Percentiles rank a stretch among this genome's conserved stretches.
Evolutionary conservation across 1,284 basidiomycete species (phyloP).

Genomic region (Ustilago trichophora): DNA sequence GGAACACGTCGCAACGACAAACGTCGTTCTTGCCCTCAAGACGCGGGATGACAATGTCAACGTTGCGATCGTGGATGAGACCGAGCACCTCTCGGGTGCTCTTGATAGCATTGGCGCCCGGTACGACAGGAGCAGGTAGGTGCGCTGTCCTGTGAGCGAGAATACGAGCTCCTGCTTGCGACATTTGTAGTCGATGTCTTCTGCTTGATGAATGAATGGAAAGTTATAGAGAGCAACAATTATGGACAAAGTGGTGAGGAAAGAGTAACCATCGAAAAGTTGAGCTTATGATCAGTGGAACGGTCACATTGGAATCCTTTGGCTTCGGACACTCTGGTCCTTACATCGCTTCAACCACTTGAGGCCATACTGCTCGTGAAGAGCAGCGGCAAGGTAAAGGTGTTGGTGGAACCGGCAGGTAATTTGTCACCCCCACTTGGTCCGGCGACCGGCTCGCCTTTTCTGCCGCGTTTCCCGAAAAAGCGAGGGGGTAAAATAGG

Average conservation of each 20-base stretch:
- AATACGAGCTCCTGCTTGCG: slow-evolving; percentile 15
- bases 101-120: slow-evolving; percentile 27
- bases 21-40: slow-evolving; percentile 53
- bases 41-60: slow-evolving; percentile 65
- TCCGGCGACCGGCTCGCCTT: background rate
- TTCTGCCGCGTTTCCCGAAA: background rate
- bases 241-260: too few species aligned
- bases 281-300: slow-evolving; percentile 1
- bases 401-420: background rate
- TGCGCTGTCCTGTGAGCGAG: slow-evolving; percentile 12
- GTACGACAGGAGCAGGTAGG: slow-evolving; percentile 10
- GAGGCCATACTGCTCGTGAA: too few species aligned
- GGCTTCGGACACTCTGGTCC: too few species aligned
- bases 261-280: background rate
- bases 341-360: too few species aligned
- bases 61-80: slow-evolving; percentile 53
- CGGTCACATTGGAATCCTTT: too few species aligned
- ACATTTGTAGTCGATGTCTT: background rate
- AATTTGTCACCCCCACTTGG: background rate
- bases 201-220: background rate
- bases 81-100: slow-evolving; percentile 6
- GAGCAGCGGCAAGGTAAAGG: too few species aligned
- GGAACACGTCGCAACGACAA: slow-evolving; percentile 61
- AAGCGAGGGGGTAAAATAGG: too few species aligned
- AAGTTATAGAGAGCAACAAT: background rate